Evolutionary conservation across 2,329 filamentous ascomycete species (phyloP).

Genomic region (Xylariaceae sp.): DNA sequence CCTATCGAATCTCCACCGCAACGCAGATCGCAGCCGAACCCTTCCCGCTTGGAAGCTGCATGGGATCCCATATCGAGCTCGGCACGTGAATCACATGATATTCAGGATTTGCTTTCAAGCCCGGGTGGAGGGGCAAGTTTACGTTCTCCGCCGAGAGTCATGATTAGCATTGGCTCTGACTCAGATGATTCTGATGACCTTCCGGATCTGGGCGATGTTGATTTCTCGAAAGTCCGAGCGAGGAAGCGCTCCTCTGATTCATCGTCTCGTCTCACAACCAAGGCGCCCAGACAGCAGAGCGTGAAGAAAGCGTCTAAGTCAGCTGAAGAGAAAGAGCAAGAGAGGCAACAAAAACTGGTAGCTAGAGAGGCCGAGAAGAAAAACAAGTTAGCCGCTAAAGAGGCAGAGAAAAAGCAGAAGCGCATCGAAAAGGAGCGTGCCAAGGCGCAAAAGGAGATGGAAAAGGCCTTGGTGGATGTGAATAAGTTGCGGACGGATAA

Average conservation of each 20-base stretch:
- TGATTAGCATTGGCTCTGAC: constrained; percentile 33
- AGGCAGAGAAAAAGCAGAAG: constrained; percentile 53
- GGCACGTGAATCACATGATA: constrained; percentile 35
- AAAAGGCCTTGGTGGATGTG: constrained; percentile 65
- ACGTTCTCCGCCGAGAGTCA: constrained; percentile 34
- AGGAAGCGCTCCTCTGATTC: constrained; percentile 17
- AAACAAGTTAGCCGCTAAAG: constrained; percentile 45
- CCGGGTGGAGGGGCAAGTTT: constrained; percentile 16
- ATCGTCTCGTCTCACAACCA: constrained; percentile 22
- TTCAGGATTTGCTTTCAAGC: constrained; percentile 18
- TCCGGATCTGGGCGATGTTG: constrained; percentile 44
- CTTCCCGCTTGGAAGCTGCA: constrained; percentile 25
- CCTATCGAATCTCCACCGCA: constrained; percentile 16
- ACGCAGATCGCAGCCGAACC: constrained; percentile 14
- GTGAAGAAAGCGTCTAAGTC: constrained; percentile 27
- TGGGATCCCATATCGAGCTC: constrained; percentile 49
- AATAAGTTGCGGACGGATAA: constrained; percentile 72
- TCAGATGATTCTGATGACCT: constrained; percentile 48
- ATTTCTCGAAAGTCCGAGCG: constrained; percentile 32
- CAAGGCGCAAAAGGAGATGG: constrained; percentile 57
- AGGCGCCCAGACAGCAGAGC: constrained; percentile 12
- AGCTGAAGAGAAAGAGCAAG: constrained; percentile 37
- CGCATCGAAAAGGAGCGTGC: constrained; percentile 54
- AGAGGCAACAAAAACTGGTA: constrained; percentile 44
- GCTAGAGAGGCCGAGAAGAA: constrained; percentile 53